Percentiles rank a stretch among this genome's conserved stretches.
Conservation (phyloP, 768 basidiomycete species). For the Russula brevipes region DNA sequence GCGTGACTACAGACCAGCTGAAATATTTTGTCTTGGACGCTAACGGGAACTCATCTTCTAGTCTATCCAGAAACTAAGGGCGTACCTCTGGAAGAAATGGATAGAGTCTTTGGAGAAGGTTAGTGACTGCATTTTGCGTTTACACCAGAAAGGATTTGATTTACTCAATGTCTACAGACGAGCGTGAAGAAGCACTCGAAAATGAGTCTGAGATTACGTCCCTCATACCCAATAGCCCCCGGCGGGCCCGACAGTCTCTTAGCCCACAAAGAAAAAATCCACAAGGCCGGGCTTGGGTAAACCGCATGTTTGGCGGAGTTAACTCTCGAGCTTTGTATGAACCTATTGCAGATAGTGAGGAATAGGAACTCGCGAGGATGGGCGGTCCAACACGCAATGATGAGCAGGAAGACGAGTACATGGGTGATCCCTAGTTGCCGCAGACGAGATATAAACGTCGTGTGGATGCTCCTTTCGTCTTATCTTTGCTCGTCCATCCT, state of each 20-base stretch:
- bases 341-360: slow-evolving; percentile 44
- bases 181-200: slow-evolving; percentile 56
- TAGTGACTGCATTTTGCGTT: slow-evolving; percentile 6
- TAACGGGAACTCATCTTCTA: slow-evolving; percentile 29
- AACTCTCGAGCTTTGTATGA: slow-evolving; percentile 40
- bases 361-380: slow-evolving; percentile 58
- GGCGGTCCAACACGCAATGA: slow-evolving; percentile 32
- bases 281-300: slow-evolving; percentile 43
- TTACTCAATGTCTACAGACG: slow-evolving; percentile 29
- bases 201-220: slow-evolving; percentile 62
- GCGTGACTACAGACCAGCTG: background rate
- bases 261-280: slow-evolving; percentile 29
- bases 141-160: background rate
- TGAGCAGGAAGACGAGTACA: slow-evolving; percentile 28
- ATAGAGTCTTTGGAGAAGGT: slow-evolving; percentile 87
- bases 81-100: slow-evolving; percentile 87
- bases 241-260: slow-evolving; percentile 38
- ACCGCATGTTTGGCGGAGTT: slow-evolving; percentile 43
- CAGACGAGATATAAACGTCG: background rate
- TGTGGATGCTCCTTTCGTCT: slow-evolving; percentile 12
- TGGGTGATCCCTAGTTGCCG: slow-evolving; percentile 5
- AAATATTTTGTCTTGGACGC: background rate
- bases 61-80: slow-evolving; percentile 87
- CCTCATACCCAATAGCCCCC: slow-evolving; percentile 40
- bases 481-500: slow-evolving; percentile 21